These are phyloP conservation scores for Hypoxylon sp. DNA, from an alignment of 2,329 filamentous ascomycete genomes.

Conservation along the genomic window DNA sequence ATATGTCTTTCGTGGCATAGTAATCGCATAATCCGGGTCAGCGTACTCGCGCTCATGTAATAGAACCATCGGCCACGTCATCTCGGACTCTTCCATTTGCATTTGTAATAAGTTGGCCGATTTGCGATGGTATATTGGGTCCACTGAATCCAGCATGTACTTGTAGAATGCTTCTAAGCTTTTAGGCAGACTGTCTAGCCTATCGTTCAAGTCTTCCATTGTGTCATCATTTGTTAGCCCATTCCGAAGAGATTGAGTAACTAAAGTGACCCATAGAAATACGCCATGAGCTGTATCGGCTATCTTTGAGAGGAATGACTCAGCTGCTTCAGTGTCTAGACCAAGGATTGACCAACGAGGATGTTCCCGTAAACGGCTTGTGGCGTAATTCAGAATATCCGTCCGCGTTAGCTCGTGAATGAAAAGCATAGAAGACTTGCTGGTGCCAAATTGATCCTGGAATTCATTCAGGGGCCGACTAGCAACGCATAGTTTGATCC, in stretches of 20 bases:
- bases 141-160: slow-evolving; percentile 41
- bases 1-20: slow-evolving; percentile 3
- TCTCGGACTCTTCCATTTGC: not conserved
- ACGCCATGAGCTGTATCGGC: slow-evolving; percentile 49
- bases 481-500: slow-evolving; percentile 50
- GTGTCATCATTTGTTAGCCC: slow-evolving; percentile 46
- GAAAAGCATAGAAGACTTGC: slow-evolving; percentile 39
- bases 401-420: slow-evolving; percentile 47
- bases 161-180: slow-evolving; percentile 46
- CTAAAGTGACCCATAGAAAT: slow-evolving; percentile 54
- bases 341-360: slow-evolving; percentile 36
- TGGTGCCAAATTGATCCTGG: slow-evolving; percentile 46
- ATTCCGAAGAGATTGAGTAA: slow-evolving; percentile 46
- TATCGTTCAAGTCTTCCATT: slow-evolving; percentile 25
- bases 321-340: slow-evolving; percentile 1
- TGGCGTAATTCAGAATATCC: slow-evolving; percentile 48
- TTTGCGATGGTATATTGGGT: slow-evolving; percentile 30
- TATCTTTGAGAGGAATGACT: slow-evolving; percentile 42
- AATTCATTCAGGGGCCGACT: slow-evolving; percentile 54
- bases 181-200: slow-evolving; percentile 35
- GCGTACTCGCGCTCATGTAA: slow-evolving; percentile 23
- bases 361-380: slow-evolving; percentile 38
- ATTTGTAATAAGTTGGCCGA: slow-evolving; percentile 24
- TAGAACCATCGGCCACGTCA: slow-evolving; percentile 15
- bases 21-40: slow-evolving; percentile 24